Evolutionary conservation across 2,329 filamentous ascomycete species (phyloP), one percentile per base, ranked within the genome.

Genomic region (Elsinoe perseae): DNA sequence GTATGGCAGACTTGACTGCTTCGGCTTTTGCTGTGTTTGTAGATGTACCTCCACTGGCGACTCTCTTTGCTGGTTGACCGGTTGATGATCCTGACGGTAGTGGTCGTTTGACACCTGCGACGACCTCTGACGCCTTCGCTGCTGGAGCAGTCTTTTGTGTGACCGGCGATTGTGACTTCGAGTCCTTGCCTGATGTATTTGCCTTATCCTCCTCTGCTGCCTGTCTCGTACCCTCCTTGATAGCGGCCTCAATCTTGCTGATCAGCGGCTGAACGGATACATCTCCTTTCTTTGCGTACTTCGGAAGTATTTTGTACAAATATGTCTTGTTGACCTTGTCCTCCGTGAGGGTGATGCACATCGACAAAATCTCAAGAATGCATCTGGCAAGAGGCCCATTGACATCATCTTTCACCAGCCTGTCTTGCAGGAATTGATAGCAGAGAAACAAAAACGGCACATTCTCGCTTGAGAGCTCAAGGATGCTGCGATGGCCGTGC

Each of bases 241-340:
- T 59, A 10, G 63, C 62, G 16, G 59, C 56, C 18, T 63, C 62
- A 46, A 86, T 83, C 58, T 78, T 77, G 32, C 78, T 76, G 3
- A 85, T 80, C 46, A 84, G 72, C 3, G 76, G 77, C 63, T 84
- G 84, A 48, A 82, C 80, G 54, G 84, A 80, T 0, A 79, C 76
- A 63, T 87, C 83, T 23, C 82, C 84, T 63, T 82, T 83, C 64
- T 81, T 84, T 58, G 77, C 77, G 64, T 86, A 81, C 7, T 80
- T 77, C 59, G 81, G 81, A 38, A 83, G 76, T 14, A 87, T 79
- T 56, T 80, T 82, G 57, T 81, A 78, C 56, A 89, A 80, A 64
- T 86, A 86, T 38, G 82, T 79, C 59, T 80, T 83, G 61, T 83
- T 80, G 40, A 83, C 68, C 43, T 76, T 75, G 58, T 79, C 81